Conservation (phyloP, 2,329 filamentous ascomycete genomes). For the Plenodomus lindquistii region DNA sequence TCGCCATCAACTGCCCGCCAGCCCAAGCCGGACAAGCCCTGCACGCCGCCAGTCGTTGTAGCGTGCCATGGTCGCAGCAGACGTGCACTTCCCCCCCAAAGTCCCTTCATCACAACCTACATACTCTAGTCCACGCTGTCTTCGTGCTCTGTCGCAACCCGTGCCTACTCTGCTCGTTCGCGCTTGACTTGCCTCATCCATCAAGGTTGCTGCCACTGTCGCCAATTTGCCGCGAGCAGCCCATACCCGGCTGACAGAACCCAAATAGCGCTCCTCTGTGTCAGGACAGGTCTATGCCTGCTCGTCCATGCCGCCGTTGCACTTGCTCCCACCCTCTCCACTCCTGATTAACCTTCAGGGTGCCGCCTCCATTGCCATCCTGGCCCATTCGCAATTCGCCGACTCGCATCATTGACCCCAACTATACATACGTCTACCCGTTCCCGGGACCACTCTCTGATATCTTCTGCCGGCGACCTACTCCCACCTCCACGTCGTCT, state of each 20-base stretch:
- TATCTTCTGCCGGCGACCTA: constrained; percentile 18
- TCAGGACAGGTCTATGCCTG: constrained; percentile 31
- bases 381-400: constrained; percentile 31
- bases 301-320: constrained; percentile 32
- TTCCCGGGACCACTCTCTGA: constrained; percentile 22
- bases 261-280: constrained; percentile 27
- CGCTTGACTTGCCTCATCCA: constrained; percentile 31
- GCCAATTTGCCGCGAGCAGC: constrained; percentile 25
- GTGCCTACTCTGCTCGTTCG: constrained; percentile 29
- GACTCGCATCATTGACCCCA: constrained; percentile 27
- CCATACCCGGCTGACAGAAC: constrained; percentile 16
- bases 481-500: constrained; percentile 15
- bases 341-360: constrained; percentile 31
- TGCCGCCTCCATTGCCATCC: constrained; percentile 26
- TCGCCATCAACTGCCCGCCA: constrained; percentile 29
- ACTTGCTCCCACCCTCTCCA: constrained; percentile 25
- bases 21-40: constrained; percentile 29
- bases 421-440: constrained; percentile 18
- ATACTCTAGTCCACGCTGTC: no score
- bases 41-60: constrained; percentile 25
- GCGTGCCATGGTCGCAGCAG: constrained; percentile 35
- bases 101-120: constrained; percentile 19
- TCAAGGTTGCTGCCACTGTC: constrained; percentile 15
- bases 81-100: constrained; percentile 28
- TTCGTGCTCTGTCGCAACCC: constrained; percentile 26